Percentiles rank a stretch among this genome's conserved stretches.
phyloP scores from a whole-genome alignment of 768 basidiomycete species.

The Lentinula edodes region DNA sequence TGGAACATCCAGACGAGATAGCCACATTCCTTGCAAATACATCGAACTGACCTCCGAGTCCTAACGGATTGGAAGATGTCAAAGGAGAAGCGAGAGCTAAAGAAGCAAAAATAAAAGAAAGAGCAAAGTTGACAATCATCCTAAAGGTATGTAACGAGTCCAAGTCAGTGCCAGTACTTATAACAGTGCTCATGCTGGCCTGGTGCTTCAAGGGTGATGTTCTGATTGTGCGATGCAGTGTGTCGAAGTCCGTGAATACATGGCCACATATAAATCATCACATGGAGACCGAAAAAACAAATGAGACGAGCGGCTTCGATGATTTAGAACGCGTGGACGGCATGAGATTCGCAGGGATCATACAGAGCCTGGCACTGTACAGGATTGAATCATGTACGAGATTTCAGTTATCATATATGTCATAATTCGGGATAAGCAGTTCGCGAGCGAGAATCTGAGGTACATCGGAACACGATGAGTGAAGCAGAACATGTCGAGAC shows the following conservation, averaged over 20 bases:
- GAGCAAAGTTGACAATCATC: not conserved
- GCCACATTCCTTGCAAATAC: slow-evolving; percentile 21
- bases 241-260: too few relatives aligned
- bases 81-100: not conserved
- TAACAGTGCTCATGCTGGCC: not conserved
- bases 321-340: not conserved
- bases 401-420: too few relatives aligned
- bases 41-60: slow-evolving; percentile 9
- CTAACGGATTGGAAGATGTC: not conserved
- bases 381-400: too few relatives aligned
- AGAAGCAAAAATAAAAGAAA: not conserved
- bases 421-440: too few relatives aligned
- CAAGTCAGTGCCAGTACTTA: not conserved
- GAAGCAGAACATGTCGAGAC: too few relatives aligned
- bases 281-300: not conserved
- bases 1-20: slow-evolving; percentile 49
- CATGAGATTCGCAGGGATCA: too few relatives aligned
- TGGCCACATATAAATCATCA: not conserved
- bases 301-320: not conserved
- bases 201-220: not conserved
- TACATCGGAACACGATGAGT: too few relatives aligned
- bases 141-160: too few relatives aligned
- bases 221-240: not conserved
- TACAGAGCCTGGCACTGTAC: too few relatives aligned
- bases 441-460: too few relatives aligned